These are phyloP conservation scores for Herpetomonas tarakana DNA, from an alignment of 208 protist species.

Conservation along the genomic window DNA sequence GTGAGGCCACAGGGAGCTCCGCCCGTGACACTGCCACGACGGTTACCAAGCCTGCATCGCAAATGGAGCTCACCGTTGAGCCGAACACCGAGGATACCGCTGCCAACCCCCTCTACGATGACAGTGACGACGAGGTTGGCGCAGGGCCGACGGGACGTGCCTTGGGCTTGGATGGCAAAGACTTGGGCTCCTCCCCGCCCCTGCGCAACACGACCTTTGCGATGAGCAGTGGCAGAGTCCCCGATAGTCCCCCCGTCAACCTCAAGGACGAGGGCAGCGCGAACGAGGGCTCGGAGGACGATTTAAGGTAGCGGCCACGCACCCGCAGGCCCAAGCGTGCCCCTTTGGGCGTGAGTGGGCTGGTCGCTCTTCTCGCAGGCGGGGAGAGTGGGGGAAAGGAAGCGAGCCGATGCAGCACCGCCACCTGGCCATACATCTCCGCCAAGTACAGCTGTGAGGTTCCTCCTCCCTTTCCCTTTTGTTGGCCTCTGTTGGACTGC, in stretches of 20 bases:
- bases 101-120: constrained; percentile 53
- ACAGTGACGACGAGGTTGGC: constrained; percentile 35
- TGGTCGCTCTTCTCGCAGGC: too few species aligned
- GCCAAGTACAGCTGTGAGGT: too few species aligned
- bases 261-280: constrained; percentile 9
- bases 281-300: too few species aligned
- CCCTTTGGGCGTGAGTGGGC: too few species aligned
- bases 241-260: constrained; percentile 4
- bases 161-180: constrained; percentile 6
- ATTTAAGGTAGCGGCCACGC: too few species aligned
- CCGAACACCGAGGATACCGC: constrained; percentile 37
- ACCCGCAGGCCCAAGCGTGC: too few species aligned
- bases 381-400: too few species aligned
- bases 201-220: constrained; percentile 40
- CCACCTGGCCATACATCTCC: too few species aligned
- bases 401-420: too few species aligned
- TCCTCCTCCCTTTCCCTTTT: too few species aligned
- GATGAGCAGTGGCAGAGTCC: constrained; percentile 15
- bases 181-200: constrained; percentile 45
- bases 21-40: neutral
- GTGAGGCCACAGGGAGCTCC: too few species aligned
- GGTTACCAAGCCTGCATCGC: neutral
- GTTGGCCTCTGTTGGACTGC: too few species aligned
- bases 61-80: constrained; percentile 22
- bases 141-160: neutral